Conservation (phyloP, 345 rosid genomes). For the Populus pruinosa region DNA sequence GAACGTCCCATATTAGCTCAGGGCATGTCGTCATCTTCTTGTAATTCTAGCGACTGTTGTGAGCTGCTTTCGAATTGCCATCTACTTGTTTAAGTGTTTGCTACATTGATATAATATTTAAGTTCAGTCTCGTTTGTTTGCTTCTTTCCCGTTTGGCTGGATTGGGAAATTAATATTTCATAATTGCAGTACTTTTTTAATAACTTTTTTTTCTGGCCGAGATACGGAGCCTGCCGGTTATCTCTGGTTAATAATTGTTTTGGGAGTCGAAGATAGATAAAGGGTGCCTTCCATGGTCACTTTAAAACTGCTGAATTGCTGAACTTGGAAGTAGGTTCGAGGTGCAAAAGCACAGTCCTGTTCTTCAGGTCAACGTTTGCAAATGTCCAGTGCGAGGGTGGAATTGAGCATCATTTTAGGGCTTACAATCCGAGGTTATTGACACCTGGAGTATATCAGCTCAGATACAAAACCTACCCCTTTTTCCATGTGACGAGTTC, state of each 20-base stretch:
- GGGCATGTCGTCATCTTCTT: neutral
- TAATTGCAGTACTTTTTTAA: neutral
- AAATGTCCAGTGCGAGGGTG: too few relatives aligned
- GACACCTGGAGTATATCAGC: too few relatives aligned
- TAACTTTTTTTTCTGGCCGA: too few relatives aligned
- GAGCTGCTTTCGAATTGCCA: neutral
- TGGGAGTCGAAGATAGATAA: too few relatives aligned
- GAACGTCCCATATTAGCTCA: conserved; percentile 59
- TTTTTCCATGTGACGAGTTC: too few relatives aligned
- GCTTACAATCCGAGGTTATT: neutral
- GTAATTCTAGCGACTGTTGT: neutral
- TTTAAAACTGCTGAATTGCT: too few relatives aligned
- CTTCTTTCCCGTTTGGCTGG: neutral
- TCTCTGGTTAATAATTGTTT: neutral
- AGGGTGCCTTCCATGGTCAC: too few relatives aligned
- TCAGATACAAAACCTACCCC: too few relatives aligned
- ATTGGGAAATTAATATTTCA: neutral
- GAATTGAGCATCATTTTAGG: neutral
- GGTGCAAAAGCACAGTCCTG: too few relatives aligned
- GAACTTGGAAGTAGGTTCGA: too few relatives aligned
- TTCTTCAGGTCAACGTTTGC: too few relatives aligned
- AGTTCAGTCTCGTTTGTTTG: neutral
- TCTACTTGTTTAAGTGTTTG: neutral
- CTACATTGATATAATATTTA: neutral
- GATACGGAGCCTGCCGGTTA: neutral